Evolutionary conservation across 805 yeast species (phyloP), one percentile per base, ranked within the genome.

Genomic region (Suhomyces emberorum): DNA sequence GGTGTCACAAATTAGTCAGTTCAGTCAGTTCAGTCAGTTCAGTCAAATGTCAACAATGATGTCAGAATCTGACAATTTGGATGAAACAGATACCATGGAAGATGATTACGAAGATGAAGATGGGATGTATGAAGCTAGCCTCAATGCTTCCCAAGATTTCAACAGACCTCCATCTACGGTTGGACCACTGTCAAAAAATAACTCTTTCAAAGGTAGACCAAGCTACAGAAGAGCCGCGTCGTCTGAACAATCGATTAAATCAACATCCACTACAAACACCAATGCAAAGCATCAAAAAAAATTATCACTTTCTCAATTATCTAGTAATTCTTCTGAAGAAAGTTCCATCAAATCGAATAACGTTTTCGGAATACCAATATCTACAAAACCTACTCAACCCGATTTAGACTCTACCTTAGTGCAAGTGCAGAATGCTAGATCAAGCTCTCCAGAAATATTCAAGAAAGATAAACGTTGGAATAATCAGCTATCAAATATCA

Each of bases 31-130:
- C 19, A 61, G 69, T 43, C 71, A 67, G 32, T 41, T 60, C 26
- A 61, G 69, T 49, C 73, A 69, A 38, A 47, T 65, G 41, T 66
- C 69, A 7, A 59, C 69, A 12, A 63, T 63, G 64, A 41, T 65
- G 49, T 65, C 72, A 3, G 74, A 64, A 36, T 45, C 64, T 27
- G 72, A 67, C 22, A 54, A 57, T 32, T 42, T 64, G 38, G 69
- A 61, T 28, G 72, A 61, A 30, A 59, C 70, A 2, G 72, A 65
- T 37, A 53, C 58, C 8, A 54, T 57, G 57, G 70, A 51, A 2
- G 69, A 63, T 9, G 63, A 62, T 24, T 59, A 54, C 39, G 57
- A 54, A 31, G 46, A 46, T 30, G 67, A 61, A 25, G 67, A 63
- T 23, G 63, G 52, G 3, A 50, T 54, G 19, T 65, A 65, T 43